phyloP scores from a whole-genome alignment of 805 yeast genomes.

The Wickerhamomyces canadensis region DNA sequence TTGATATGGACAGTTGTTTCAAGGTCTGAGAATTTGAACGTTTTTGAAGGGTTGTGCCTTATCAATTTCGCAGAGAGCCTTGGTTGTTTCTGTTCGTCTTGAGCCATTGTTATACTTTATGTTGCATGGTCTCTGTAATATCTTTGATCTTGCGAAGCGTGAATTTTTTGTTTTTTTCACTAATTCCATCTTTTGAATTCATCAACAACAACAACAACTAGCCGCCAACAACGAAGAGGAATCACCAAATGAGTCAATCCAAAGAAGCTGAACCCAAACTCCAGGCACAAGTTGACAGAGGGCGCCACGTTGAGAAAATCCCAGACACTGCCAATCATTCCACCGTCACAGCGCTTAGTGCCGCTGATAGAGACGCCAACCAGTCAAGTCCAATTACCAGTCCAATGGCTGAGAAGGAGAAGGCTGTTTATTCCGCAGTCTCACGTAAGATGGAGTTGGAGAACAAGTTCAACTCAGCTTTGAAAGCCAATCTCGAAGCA shows the following conservation, averaged over 20 bases:
- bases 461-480: background rate
- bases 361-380: background rate
- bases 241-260: background rate
- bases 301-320: background rate
- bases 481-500: conserved; percentile 1
- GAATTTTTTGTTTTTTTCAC: no score
- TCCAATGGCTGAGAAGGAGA: background rate
- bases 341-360: background rate
- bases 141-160: background rate
- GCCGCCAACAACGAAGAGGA: no score
- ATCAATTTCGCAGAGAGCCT: conserved; percentile 33
- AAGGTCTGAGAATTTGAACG: conserved; percentile 36
- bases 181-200: no score
- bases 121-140: no score
- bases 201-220: no score
- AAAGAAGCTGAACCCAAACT: background rate
- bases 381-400: background rate
- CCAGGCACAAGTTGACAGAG: background rate
- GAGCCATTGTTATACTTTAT: no score
- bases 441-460: background rate
- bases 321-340: conserved; percentile 1
- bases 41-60: conserved; percentile 50
- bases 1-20: conserved; percentile 53
- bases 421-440: background rate
- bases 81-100: conserved; percentile 3